Conservation (phyloP, 2,329 filamentous ascomycete genomes). For the Xylariaceae sp. region DNA sequence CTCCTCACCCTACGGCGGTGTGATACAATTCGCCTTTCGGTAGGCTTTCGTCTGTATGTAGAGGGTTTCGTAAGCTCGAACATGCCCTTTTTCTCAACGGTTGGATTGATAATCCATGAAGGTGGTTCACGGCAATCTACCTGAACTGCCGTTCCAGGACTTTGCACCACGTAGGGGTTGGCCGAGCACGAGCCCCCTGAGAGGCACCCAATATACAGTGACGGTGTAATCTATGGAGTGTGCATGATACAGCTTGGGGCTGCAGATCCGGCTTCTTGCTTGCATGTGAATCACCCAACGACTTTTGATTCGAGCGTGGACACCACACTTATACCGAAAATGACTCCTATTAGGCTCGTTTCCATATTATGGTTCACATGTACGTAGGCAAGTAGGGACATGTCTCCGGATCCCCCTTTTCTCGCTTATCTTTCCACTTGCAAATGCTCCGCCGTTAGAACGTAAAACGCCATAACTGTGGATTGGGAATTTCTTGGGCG, state of each 20-base stretch:
- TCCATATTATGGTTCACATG: too few relatives aligned
- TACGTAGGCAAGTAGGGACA: neutral
- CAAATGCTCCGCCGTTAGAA: neutral
- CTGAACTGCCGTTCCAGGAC: neutral
- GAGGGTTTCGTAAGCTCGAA: too few relatives aligned
- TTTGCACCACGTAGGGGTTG: neutral
- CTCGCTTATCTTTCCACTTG: neutral
- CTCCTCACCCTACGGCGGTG: slow-evolving; percentile 5
- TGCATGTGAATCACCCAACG: neutral
- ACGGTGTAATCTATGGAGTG: slow-evolving; percentile 5
- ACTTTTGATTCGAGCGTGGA: neutral
- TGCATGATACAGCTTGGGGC: slow-evolving; percentile 9
- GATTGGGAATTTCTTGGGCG: neutral
- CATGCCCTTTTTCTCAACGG: neutral
- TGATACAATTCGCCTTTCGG: slow-evolving; percentile 1
- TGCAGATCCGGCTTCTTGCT: slow-evolving; percentile 6
- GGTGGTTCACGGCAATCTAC: too few relatives aligned
- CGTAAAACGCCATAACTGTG: neutral
- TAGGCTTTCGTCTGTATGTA: too few relatives aligned
- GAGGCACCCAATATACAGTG: neutral
- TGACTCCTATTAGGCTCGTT: too few relatives aligned
- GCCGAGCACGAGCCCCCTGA: neutral
- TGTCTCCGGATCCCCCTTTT: neutral
- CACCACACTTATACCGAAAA: too few relatives aligned
- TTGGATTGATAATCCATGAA: too few relatives aligned